These are phyloP conservation scores for Cyclotella cryptica DNA, from an alignment of 108 stramenopile species.

Conservation along the genomic window DNA sequence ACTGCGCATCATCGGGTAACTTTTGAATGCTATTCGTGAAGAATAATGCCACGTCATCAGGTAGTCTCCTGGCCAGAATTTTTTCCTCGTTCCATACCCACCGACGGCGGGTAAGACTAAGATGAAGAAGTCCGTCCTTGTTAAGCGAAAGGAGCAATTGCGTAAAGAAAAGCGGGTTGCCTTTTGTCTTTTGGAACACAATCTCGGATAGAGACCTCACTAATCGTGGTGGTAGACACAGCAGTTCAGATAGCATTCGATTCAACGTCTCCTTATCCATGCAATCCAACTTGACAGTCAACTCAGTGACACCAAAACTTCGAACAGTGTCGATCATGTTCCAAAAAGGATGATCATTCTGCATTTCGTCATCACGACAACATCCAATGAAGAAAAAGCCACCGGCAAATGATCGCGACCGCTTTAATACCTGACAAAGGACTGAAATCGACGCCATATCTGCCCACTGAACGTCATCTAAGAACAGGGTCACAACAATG, in stretches of 20 bases:
- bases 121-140: conserved; percentile 12
- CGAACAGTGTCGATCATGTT: neutral
- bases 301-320: too few species aligned
- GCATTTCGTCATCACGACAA: too few species aligned
- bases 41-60: conserved; percentile 20
- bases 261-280: too few species aligned
- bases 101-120: conserved; percentile 2
- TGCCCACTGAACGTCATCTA: too few species aligned
- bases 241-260: neutral
- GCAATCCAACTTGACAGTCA: too few species aligned
- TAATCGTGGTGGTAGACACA: conserved; percentile 16
- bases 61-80: conserved; percentile 3
- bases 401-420: too few species aligned
- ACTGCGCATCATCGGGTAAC: neutral
- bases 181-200: conserved; percentile 26
- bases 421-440: too few species aligned
- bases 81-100: conserved; percentile 26
- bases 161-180: conserved; percentile 19
- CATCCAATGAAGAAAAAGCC: too few species aligned
- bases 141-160: conserved; percentile 16
- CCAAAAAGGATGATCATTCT: too few species aligned
- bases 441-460: too few species aligned
- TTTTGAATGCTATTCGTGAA: neutral
- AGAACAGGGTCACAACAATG: too few species aligned
- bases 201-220: conserved; percentile 11